phyloP scores from a whole-genome alignment of 169 alveolate genomes.

The Eimeria falciformis region DNA sequence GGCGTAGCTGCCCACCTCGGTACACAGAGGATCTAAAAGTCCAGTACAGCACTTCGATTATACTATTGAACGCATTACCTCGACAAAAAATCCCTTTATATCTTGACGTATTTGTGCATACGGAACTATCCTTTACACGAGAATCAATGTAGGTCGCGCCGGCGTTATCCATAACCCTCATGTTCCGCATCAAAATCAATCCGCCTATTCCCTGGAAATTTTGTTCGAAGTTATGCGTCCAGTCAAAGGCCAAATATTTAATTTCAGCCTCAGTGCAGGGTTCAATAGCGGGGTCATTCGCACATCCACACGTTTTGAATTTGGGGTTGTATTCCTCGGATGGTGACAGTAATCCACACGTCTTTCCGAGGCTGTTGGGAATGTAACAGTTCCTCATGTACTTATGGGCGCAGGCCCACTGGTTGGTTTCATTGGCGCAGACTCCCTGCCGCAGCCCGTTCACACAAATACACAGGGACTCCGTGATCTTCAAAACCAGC shows the following conservation, averaged over 20 bases:
- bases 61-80: not conserved
- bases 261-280: slow-evolving; percentile 64
- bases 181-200: slow-evolving; percentile 35
- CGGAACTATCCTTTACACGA: slow-evolving; percentile 8
- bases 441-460: slow-evolving; percentile 18
- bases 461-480: not conserved
- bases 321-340: slow-evolving; percentile 2
- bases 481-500: too few relatives aligned
- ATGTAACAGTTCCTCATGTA: slow-evolving; percentile 37
- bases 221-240: slow-evolving; percentile 22
- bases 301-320: slow-evolving; percentile 51
- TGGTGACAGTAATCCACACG: slow-evolving; percentile 34
- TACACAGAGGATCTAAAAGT: too few relatives aligned
- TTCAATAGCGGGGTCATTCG: slow-evolving; percentile 41
- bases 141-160: slow-evolving; percentile 42
- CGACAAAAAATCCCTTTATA: slow-evolving; percentile 64
- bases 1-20: too few relatives aligned
- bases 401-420: slow-evolving; percentile 39
- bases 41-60: too few relatives aligned
- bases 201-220: slow-evolving; percentile 30
- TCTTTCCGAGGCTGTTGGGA: slow-evolving; percentile 55
- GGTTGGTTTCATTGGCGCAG: slow-evolving; percentile 8
- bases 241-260: slow-evolving; percentile 16
- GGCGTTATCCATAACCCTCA: slow-evolving; percentile 70
- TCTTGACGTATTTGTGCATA: not conserved